Conservation (phyloP, 2,329 filamentous ascomycete species). For the Aspergillus sp. region DNA sequence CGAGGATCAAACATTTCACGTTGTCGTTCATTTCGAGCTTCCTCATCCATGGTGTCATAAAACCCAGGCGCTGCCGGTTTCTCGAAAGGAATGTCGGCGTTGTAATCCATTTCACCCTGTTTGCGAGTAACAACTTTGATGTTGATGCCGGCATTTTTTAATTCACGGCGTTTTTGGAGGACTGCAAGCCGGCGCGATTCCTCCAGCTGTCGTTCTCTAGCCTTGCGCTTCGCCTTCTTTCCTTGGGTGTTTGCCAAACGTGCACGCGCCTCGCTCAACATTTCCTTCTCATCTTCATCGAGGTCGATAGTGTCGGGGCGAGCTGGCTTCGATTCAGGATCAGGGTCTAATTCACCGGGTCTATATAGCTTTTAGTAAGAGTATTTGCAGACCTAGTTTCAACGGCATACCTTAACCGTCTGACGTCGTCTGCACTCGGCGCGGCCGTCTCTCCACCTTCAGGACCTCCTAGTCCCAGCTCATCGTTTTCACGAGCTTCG, state of each 20-base stretch:
- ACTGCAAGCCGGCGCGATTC: constrained; percentile 86
- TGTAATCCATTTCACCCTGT: constrained; percentile 98
- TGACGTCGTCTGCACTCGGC: constrained; percentile 87
- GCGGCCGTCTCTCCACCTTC: constrained; percentile 76
- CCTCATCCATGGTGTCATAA: constrained; percentile 86
- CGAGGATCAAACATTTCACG: constrained; percentile 83
- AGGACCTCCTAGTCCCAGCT: constrained; percentile 77
- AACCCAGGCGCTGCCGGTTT: constrained; percentile 85
- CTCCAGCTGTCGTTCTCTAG: constrained; percentile 88
- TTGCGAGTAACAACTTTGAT: constrained; percentile 91
- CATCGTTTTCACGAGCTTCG: constrained; percentile 77
- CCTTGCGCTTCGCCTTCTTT: constrained; percentile 98
- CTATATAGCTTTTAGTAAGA: constrained; percentile 21
- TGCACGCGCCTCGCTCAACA: constrained; percentile 95
- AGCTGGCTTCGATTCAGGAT: constrained; percentile 93
- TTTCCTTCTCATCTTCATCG: constrained; percentile 98
- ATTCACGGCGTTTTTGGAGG: constrained; percentile 88
- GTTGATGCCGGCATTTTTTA: constrained; percentile 97
- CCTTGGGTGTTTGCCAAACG: constrained; percentile 96
- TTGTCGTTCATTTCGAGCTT: constrained; percentile 74
- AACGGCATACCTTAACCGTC: constrained; percentile 59
- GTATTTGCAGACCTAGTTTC: too few species aligned
- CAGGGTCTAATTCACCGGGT: constrained; percentile 93
- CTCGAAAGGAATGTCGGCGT: constrained; percentile 97
- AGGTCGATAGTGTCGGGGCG: constrained; percentile 95